Evolutionary conservation across 2,329 filamentous ascomycete genomes (phyloP).

Genomic region (Clarireedia paspali): DNA sequence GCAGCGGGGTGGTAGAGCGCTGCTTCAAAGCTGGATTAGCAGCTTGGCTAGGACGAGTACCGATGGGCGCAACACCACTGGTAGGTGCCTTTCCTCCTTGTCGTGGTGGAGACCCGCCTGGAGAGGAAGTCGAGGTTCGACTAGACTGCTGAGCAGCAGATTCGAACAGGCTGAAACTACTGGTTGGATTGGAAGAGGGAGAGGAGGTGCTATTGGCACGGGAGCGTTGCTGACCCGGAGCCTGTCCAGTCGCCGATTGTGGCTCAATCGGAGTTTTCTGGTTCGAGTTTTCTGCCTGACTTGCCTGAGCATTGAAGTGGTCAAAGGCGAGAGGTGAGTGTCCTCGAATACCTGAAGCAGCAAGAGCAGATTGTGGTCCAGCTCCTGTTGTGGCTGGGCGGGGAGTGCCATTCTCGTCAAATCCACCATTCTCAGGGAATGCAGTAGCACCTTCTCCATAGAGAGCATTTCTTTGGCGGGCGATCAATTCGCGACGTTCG

Average conservation of each 20-base stretch:
- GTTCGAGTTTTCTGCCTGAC: slow-evolving; percentile 17
- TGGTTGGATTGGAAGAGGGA: slow-evolving; percentile 59
- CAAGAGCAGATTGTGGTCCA: slow-evolving; percentile 50
- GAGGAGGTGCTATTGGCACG: slow-evolving; percentile 81
- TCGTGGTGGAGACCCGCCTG: slow-evolving; percentile 71
- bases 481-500: slow-evolving; percentile 90
- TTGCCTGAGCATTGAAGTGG: slow-evolving; percentile 42
- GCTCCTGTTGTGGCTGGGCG: slow-evolving; percentile 60
- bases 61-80: slow-evolving; percentile 79
- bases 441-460: slow-evolving; percentile 68
- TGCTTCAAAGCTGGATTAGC: slow-evolving; percentile 52
- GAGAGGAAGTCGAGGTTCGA: slow-evolving; percentile 80
- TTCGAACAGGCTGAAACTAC: slow-evolving; percentile 55
- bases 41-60: slow-evolving; percentile 66
- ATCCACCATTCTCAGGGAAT: slow-evolving; percentile 57
- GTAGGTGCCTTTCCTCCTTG: slow-evolving; percentile 51
- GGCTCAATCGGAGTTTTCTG: slow-evolving; percentile 35
- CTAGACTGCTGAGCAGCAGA: slow-evolving; percentile 57
- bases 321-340: slow-evolving; percentile 78
- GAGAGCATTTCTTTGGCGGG: slow-evolving; percentile 87
- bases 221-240: slow-evolving; percentile 38
- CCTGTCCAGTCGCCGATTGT: slow-evolving; percentile 37
- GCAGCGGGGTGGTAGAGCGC: slow-evolving; percentile 79
- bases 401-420: slow-evolving; percentile 59
- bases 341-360: slow-evolving; percentile 59